Evolutionary conservation across 1,284 basidiomycete species (phyloP), one percentile per base, ranked within the genome.

Genomic region (Sporisorium exsertum): DNA sequence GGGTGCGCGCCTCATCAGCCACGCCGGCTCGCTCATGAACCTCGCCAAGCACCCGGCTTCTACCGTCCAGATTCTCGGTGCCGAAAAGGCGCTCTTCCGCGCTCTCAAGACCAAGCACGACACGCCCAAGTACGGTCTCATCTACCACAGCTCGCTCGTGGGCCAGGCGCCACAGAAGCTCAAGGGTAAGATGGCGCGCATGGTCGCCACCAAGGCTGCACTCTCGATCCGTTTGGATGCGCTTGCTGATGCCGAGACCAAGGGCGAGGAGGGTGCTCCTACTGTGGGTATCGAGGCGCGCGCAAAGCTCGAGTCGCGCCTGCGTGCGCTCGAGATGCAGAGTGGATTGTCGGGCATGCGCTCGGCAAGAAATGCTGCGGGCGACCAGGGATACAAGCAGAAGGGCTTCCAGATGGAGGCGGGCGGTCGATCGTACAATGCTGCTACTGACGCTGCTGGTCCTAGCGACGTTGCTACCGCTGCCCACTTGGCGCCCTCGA

Each of bases 111-210:
- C 97, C 66, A 99, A 98, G 87, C 95, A 97, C 84, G 95, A 98
- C 87, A 98, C 96, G 65, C 96, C 95, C 54, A 99, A 99, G 87
- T 97, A 98, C 85, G 95, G 95, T 81, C 89, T 97, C 55, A 97
- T 98, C 83, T 98, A 96, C 87, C 95, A 97, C 88, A 93, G 86
- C 46, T 90, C 88, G 57, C 72, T 99, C 64, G 94, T 99, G 78
- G 97, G 96, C 42, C 95, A 97, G 88, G 96, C 97, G 60, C 94
- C 96, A 55, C 94, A 95, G 78, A 97, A 97, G 88, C 90, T 97
- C 77, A 99, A 99, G 90, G 97, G 96, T 83, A 99, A 99, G 88
- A 98, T 99, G 96, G 97, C 97, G 15, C 93, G 97, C 80, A 99
- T 99, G 96, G 94, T 98, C 32, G 95, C 96, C 42, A 98, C 96